Base-by-base conservation (phyloP, 176 grass and related monocot species). In the Lolium perenne region DNA sequence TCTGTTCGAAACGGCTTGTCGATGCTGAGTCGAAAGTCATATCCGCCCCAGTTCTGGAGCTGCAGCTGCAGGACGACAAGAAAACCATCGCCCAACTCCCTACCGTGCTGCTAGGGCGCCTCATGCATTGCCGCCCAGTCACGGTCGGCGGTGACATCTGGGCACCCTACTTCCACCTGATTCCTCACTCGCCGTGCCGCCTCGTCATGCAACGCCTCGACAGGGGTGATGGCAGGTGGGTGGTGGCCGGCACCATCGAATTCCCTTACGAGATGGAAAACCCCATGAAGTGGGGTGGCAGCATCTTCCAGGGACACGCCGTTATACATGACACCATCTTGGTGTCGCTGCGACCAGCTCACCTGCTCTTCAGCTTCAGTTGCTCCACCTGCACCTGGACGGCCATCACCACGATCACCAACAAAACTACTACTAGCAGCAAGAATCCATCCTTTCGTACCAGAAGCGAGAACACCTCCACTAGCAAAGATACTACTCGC, bases 241-340 rank as follows among this genome's bases (percentile, higher is more conserved):
- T 14, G 70, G 11, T 48, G 43, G 70, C 45, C 43, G 70, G 70
- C 70, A 23, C n/a, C 70, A 23, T 49, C 70, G n/a, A 45, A 6
- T 22, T 48, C 43, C 43, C 45, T 47, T 73, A 23, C 6, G 6
- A 49, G n/a, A 48, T 11, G 5, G n/a, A 73, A 22, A 2, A 2
- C 14, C 5, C 1, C 10, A 23, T 13, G 59, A 62, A 62, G 4
- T 73, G 70, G 43, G n/a, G 12, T 1, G 70, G 70, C 70, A 22
- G 45, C 70, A 47, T 61, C 20, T 13, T 79, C 12, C 50, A 38
- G 16, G 74, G 74, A 29, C 20, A 20, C 51, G 29, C 29, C 26
- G 74, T 77, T 0, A 16, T 77, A 12, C 70, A 29, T 25, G 74
- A 38, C 74, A 77, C 51, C 1, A 77, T 77, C 74, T 4, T 77